Conservation (phyloP, 106 monocot species). For the Narthecium ossifragum region DNA sequence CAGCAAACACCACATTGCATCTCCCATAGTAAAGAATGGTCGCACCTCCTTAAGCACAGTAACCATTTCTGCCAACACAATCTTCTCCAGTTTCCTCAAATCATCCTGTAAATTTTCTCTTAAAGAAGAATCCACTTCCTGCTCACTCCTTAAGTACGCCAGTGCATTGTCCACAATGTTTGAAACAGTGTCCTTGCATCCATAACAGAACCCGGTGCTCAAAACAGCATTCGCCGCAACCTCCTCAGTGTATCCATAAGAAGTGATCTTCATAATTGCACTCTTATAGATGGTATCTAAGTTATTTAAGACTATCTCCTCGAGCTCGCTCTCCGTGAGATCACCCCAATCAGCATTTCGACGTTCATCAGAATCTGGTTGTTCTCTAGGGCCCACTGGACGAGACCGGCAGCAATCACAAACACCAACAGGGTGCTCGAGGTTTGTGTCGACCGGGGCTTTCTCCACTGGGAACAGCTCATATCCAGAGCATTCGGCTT, state of each 20-base stretch:
- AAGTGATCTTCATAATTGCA: conserved; percentile 46
- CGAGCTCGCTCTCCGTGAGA: conserved; percentile 50
- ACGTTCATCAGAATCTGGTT: conserved; percentile 34
- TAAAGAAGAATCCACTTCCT: conserved; percentile 30
- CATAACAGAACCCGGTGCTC: conserved; percentile 39
- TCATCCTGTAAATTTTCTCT: conserved; percentile 46
- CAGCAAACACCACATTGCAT: conserved; percentile 88
- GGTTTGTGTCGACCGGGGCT: conserved; percentile 13
- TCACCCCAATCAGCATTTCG: conserved; percentile 65
- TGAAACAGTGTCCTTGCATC: conserved; percentile 46
- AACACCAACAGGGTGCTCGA: conserved; percentile 27
- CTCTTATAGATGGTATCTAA: conserved; percentile 51
- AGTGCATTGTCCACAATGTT: conserved; percentile 74
- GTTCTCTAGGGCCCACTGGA: conserved; percentile 9
- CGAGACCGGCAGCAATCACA: conserved; percentile 40
- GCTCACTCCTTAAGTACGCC: conserved; percentile 37
- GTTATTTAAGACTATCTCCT: conserved; percentile 57
- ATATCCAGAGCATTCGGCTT: conserved; percentile 26
- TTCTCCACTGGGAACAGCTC: conserved; percentile 36
- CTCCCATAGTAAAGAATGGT: conserved; percentile 69
- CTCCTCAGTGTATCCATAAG: conserved; percentile 65
- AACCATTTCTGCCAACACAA: conserved; percentile 70
- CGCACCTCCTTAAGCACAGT: conserved; percentile 48
- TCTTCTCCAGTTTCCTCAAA: conserved; percentile 51
- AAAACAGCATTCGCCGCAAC: conserved; percentile 53